phyloP scores from a whole-genome alignment of 768 basidiomycete genomes.

The Tephrocybe sp. region DNA sequence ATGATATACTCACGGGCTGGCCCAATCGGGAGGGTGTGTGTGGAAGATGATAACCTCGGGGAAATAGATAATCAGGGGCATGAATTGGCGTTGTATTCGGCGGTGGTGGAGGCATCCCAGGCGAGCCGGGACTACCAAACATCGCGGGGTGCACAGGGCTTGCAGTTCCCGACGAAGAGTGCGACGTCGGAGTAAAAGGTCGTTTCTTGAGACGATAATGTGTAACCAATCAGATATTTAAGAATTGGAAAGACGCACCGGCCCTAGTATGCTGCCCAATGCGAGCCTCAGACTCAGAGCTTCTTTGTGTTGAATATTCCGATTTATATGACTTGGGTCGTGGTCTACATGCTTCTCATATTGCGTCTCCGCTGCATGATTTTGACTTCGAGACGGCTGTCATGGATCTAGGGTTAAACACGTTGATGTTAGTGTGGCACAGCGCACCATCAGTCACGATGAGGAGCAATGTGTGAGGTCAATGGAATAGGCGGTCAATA shows the following conservation, averaged over 20 bases:
- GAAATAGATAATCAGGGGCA: slow-evolving; percentile 25
- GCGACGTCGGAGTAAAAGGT: slow-evolving; percentile 40
- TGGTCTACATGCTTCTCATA: slow-evolving; percentile 24
- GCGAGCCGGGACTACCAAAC: slow-evolving; percentile 25
- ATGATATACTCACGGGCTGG: slow-evolving; percentile 15
- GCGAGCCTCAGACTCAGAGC: slow-evolving; percentile 55
- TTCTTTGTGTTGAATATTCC: slow-evolving; percentile 43
- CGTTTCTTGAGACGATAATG: slow-evolving; percentile 44
- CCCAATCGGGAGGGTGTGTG: slow-evolving; percentile 23
- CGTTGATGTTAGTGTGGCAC: neutral
- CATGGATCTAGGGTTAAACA: neutral
- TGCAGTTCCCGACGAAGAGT: slow-evolving; percentile 51
- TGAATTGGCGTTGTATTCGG: slow-evolving; percentile 22
- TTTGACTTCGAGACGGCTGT: slow-evolving; percentile 37
- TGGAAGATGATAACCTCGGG: slow-evolving; percentile 21
- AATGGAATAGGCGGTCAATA: neutral
- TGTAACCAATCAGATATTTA: slow-evolving; percentile 9
- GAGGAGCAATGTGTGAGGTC: neutral
- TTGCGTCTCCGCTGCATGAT: slow-evolving; percentile 27
- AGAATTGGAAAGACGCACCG: slow-evolving; percentile 39
- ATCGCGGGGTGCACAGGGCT: slow-evolving; percentile 43
- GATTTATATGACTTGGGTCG: slow-evolving; percentile 24
- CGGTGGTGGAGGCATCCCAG: slow-evolving; percentile 23
- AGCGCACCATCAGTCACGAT: slow-evolving; percentile 5
- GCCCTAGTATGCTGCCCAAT: slow-evolving; percentile 59